Conservation (phyloP, 169 alveolate genomes). For the Fabrea salina region DNA sequence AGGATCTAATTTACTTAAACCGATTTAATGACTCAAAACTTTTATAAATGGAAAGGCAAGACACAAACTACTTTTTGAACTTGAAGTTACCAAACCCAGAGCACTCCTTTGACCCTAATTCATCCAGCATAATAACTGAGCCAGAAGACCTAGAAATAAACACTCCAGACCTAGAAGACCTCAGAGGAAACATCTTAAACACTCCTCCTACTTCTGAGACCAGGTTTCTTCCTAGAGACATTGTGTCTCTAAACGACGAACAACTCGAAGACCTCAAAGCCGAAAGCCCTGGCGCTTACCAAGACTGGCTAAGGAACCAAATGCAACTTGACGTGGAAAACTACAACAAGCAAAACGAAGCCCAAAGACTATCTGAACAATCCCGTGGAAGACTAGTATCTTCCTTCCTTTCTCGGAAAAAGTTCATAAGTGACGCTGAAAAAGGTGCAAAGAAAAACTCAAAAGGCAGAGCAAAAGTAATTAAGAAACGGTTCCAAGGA, state of each 20-base stretch:
- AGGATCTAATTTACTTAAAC: too few relatives aligned
- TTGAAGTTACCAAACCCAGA: neutral
- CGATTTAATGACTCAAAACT: too few relatives aligned
- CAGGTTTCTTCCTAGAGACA: neutral
- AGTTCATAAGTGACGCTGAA: neutral
- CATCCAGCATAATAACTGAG: neutral
- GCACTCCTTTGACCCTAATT: neutral
- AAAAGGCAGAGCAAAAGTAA: neutral
- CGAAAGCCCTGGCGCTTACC: neutral
- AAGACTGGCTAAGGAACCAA: neutral
- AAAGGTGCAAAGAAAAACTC: neutral
- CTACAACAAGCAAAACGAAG: neutral
- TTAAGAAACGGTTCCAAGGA: neutral
- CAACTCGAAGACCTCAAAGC: neutral
- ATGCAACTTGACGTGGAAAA: neutral
- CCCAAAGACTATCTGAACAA: neutral
- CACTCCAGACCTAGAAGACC: neutral
- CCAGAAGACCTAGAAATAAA: neutral
- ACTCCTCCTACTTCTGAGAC: neutral
- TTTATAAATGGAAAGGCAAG: slow-evolving; percentile 19
- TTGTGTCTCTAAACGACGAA: neutral
- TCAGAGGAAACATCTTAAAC: neutral
- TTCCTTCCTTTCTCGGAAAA: neutral
- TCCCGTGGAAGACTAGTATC: neutral
- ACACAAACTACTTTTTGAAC: neutral